Percentiles rank a stretch among this genome's conserved stretches.
phyloP scores from a whole-genome alignment of 306 rosid species.

The Citrullus mucosospermus region DNA sequence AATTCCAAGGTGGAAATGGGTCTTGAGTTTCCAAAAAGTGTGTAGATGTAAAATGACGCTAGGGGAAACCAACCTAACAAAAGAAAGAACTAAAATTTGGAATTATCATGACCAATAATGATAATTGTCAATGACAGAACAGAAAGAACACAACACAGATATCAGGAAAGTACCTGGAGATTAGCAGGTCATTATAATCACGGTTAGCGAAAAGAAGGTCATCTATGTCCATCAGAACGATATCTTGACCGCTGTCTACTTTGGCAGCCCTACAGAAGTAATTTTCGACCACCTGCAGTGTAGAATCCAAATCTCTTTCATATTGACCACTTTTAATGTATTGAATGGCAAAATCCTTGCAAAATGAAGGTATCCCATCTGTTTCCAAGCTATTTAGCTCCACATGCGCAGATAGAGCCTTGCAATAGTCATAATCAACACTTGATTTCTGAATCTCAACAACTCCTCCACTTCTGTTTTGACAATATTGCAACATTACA shows the following conservation, averaged over 20 bases:
- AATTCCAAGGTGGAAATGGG: neutral
- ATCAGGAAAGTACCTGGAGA: constrained; percentile 24
- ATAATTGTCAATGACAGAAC: neutral
- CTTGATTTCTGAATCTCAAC: constrained; percentile 24
- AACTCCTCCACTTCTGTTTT: constrained; percentile 40
- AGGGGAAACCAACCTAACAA: neutral
- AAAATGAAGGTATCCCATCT: constrained; percentile 33
- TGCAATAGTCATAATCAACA: constrained; percentile 43
- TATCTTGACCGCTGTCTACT: constrained; percentile 30
- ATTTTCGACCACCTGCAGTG: constrained; percentile 29
- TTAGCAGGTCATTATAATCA: constrained; percentile 6
- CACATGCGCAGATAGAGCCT: constrained; percentile 32
- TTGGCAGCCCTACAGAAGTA: constrained; percentile 30
- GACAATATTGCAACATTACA: constrained; percentile 72
- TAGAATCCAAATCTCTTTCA: constrained; percentile 50
- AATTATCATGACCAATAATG: neutral
- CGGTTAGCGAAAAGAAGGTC: constrained; percentile 31
- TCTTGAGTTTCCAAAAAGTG: neutral
- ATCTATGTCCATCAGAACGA: constrained; percentile 61
- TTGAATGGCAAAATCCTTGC: constrained; percentile 30
- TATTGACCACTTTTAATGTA: constrained; percentile 61
- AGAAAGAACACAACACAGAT: neutral
- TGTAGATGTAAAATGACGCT: neutral
- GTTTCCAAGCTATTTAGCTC: constrained; percentile 55
- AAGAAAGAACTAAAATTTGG: neutral